Evolutionary conservation across 495 filamentous ascomycete species (phyloP).

Genomic region (Chaetomium cochliodes): DNA sequence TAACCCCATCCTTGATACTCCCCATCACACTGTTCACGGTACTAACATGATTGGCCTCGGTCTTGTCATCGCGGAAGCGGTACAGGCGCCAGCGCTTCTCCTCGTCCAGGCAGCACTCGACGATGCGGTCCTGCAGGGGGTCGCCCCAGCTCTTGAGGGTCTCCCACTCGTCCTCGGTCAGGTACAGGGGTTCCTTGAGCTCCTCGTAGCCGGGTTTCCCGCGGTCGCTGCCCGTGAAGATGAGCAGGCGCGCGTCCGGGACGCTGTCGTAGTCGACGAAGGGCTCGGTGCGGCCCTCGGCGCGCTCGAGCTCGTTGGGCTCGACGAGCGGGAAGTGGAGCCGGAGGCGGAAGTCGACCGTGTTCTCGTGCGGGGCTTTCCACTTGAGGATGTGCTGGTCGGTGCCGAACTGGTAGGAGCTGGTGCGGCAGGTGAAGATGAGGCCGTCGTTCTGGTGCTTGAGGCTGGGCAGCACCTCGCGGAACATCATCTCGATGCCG

Average conservation of each 20-base stretch:
- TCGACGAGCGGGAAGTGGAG: slow-evolving; percentile 73
- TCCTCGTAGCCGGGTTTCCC: slow-evolving; percentile 54
- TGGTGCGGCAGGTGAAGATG: slow-evolving; percentile 89
- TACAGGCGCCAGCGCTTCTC: slow-evolving; percentile 77
- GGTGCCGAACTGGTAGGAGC: slow-evolving; percentile 83
- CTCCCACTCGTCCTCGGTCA: slow-evolving; percentile 82
- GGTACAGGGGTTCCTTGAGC: slow-evolving; percentile 60
- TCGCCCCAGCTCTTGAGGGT: slow-evolving; percentile 64
- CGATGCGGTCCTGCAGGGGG: slow-evolving; percentile 76
- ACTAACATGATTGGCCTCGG: slow-evolving; percentile 80
- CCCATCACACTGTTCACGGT: slow-evolving; percentile 79
- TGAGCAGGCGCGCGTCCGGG: slow-evolving; percentile 50
- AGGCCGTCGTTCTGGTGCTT: slow-evolving; percentile 93
- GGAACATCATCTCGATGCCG: slow-evolving; percentile 87
- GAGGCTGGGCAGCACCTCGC: slow-evolving; percentile 73
- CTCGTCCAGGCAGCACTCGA: slow-evolving; percentile 81
- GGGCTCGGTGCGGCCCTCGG: slow-evolving; percentile 56
- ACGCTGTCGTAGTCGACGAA: slow-evolving; percentile 56
- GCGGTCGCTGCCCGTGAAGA: slow-evolving; percentile 49
- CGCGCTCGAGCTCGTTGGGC: slow-evolving; percentile 65
- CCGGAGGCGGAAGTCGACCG: slow-evolving; percentile 80
- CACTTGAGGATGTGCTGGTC: slow-evolving; percentile 94
- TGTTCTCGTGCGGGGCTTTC: slow-evolving; percentile 92
- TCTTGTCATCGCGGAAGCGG: slow-evolving; percentile 86
- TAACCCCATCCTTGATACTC: slow-evolving; percentile 74